phyloP scores from a whole-genome alignment of 2,329 filamentous ascomycete genomes.

The Colletotrichum cereale region DNA sequence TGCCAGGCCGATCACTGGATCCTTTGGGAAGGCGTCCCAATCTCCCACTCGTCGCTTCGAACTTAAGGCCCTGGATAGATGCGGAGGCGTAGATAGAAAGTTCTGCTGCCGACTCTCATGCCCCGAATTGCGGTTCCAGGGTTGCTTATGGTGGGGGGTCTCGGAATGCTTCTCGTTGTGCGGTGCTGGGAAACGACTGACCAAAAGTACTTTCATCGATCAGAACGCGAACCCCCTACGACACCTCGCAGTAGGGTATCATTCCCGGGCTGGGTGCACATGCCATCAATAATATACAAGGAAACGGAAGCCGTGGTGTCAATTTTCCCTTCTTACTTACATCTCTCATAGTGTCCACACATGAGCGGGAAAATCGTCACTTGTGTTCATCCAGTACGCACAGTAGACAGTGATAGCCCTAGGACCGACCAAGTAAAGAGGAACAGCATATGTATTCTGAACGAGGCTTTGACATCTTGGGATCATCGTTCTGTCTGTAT shows the following conservation, averaged over 20 bases:
- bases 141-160: neutral
- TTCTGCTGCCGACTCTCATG: neutral
- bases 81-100: neutral
- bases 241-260: neutral
- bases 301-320: neutral
- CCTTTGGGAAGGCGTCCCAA: neutral
- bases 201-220: neutral
- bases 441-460: neutral
- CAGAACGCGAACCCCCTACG: too few species aligned
- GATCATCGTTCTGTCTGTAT: neutral
- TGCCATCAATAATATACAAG: neutral
- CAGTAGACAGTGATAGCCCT: neutral
- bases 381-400: neutral
- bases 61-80: neutral
- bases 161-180: neutral
- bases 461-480: neutral
- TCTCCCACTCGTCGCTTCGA: neutral
- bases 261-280: neutral
- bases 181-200: neutral
- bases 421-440: too few species aligned
- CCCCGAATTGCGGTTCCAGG: too few species aligned
- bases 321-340: neutral
- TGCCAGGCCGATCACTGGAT: neutral
- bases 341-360: neutral
- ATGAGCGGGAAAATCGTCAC: neutral